Evolutionary conservation across 441 rosid species (phyloP).

Genomic region (California macrophylla): DNA sequence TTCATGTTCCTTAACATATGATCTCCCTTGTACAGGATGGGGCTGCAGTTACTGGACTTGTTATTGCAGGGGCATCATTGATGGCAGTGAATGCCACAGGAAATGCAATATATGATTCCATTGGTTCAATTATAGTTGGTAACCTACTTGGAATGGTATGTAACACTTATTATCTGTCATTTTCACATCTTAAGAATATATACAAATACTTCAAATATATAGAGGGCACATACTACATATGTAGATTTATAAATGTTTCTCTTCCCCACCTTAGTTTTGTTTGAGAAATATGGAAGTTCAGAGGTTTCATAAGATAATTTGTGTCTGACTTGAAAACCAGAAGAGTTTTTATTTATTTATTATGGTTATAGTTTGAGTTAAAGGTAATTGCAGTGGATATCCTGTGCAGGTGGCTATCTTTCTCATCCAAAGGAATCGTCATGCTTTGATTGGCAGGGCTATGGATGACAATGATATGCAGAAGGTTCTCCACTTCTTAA

Average conservation of each 20-base stretch:
- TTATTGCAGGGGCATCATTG: constrained; percentile 83
- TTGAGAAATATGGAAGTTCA: background rate
- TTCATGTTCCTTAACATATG: constrained; percentile 5
- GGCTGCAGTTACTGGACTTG: constrained; percentile 93
- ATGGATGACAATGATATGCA: constrained; percentile 93
- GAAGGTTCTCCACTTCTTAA: constrained; percentile 74
- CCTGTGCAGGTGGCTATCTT: constrained; percentile 77
- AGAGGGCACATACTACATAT: background rate
- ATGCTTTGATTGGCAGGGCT: constrained; percentile 96
- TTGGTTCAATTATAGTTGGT: constrained; percentile 89
- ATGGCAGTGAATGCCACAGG: constrained; percentile 82
- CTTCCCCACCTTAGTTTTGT: background rate
- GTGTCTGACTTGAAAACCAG: background rate
- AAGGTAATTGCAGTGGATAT: constrained; percentile 7
- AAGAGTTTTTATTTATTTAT: background rate
- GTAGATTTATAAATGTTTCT: background rate
- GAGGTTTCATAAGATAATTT: background rate
- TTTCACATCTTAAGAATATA: background rate
- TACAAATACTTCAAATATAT: background rate
- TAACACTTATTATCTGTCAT: background rate
- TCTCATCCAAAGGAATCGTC: constrained; percentile 95
- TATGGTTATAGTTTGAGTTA: background rate
- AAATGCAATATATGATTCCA: constrained; percentile 87
- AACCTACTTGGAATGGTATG: constrained; percentile 92
- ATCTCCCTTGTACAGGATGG: constrained; percentile 59